A percentile compares a stretch with the other conserved stretches of the same genome.
Conservation (phyloP, 495 filamentous ascomycete genomes). For the Amphirosellinia nigrospora region DNA sequence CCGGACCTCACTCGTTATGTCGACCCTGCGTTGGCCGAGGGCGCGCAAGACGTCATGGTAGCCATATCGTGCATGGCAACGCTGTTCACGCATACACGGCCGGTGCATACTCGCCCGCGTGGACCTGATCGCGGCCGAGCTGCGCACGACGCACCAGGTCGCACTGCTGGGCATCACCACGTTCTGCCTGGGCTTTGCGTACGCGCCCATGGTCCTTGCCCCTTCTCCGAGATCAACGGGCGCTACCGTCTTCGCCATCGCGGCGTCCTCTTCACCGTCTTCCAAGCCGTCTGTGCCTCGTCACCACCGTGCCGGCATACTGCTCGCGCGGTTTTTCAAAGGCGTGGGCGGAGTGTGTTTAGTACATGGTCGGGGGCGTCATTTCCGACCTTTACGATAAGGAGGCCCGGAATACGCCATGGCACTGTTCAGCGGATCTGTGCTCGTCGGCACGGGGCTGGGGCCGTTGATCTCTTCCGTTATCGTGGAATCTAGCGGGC, state of each 20-base stretch:
- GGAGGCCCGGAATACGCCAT: slow-evolving; percentile 86
- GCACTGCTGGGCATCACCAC: slow-evolving; percentile 79
- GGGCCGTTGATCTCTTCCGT: slow-evolving; percentile 77
- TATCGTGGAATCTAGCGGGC: slow-evolving; percentile 62
- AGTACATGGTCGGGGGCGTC: slow-evolving; percentile 90
- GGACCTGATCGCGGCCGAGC: slow-evolving; percentile 65
- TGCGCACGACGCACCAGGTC: slow-evolving; percentile 66
- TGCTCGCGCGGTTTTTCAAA: slow-evolving; percentile 76
- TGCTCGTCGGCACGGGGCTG: slow-evolving; percentile 79
- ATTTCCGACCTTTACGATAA: slow-evolving; percentile 87
- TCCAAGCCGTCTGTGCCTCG: slow-evolving; percentile 77
- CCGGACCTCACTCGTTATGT: slow-evolving; percentile 72
- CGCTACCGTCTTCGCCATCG: slow-evolving; percentile 76
- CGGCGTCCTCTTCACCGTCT: slow-evolving; percentile 69
- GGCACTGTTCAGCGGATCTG: slow-evolving; percentile 80
- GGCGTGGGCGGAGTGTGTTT: slow-evolving; percentile 82
- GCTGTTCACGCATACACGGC: slow-evolving; percentile 81
- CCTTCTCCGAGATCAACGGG: slow-evolving; percentile 87
- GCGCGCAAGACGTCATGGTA: slow-evolving; percentile 74
- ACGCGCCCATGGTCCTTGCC: slow-evolving; percentile 89
- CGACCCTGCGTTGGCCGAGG: slow-evolving; percentile 75
- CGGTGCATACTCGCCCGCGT: slow-evolving; percentile 76
- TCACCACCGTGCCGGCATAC: slow-evolving; percentile 70
- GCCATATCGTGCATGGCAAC: slow-evolving; percentile 77
- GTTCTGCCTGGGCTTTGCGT: slow-evolving; percentile 82